Evolutionary conservation across 1,284 basidiomycete species (phyloP), one percentile per base, ranked within the genome.

Genomic region (Ganoderma lingzhi): DNA sequence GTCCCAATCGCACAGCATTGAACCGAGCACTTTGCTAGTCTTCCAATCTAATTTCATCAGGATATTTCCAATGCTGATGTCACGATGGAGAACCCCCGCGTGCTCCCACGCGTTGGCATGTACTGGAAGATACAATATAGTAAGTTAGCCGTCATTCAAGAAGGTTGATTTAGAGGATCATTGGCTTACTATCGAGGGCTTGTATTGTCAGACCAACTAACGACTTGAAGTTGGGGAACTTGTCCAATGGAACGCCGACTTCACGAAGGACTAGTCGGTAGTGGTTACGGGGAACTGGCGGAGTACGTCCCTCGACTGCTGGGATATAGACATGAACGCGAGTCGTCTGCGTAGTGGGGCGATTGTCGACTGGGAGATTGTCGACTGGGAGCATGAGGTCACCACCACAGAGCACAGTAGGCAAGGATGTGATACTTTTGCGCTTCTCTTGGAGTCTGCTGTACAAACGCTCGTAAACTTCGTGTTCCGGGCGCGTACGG

Each of bases 1-100:
- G 41, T 68, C 70, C 70, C 70, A 71, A 35, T 68, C 70, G 5
- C 62, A 51, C 2, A 71, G 64, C 37, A 71, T 28, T 32, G 37
- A 2, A 14, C 51, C 51, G 10, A 55, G 28, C 3, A 17, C 51
- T 14, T 30, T 55, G 15, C 14, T 59, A 1, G 0, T 15, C 12
- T 45, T 12, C 17, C 12, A 62, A 12, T 14, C 8, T 12, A 58
- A 45, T 30, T 68, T 42, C 30, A 69, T 66, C n/a, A 71, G 59
- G 37, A 71, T 71, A 15, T 69, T 71, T 1, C 56, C 56, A 28
- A 55, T 35, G 28, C 67, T 69, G 53, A 71, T 60, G 30, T 71
- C 67, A 41, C 67, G 0, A 39, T 30, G 14, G 41, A 23, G 45
- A 2, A 48, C 45, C 45, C 45, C 5, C 8, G 19, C 45, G 10